Percentiles rank a stretch among this genome's conserved stretches.
phyloP scores from a whole-genome alignment of 441 rosid genomes.

The Lepidium campestre region DNA sequence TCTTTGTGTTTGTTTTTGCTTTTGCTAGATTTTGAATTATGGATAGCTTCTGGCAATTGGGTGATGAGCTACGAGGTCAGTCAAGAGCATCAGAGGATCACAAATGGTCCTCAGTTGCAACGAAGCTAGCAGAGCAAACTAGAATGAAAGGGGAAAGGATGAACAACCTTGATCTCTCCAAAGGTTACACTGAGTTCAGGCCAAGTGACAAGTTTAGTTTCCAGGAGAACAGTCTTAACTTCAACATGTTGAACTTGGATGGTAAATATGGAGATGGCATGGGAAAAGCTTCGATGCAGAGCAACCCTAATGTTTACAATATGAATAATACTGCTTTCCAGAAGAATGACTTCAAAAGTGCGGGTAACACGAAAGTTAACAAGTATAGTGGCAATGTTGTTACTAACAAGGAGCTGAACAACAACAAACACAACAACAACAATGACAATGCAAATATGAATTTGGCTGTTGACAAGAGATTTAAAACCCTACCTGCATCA shows the following conservation, averaged over 20 bases:
- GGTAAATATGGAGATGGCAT: conserved; percentile 47
- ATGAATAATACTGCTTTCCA: conserved; percentile 67
- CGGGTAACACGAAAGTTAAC: conserved; percentile 42
- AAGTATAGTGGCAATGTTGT: conserved; percentile 64
- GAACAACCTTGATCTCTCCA: conserved; percentile 90
- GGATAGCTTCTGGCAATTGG: conserved; percentile 86
- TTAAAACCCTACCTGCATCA: conserved; percentile 88
- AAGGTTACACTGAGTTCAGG: conserved; percentile 55
- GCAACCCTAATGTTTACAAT: conserved; percentile 35
- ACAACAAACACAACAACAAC: conserved; percentile 42
- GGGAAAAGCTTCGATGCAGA: conserved; percentile 51
- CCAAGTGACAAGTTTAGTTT: conserved; percentile 57
- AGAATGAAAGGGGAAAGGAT: conserved; percentile 71
- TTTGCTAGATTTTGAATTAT: conserved; percentile 1
- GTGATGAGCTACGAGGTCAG: conserved; percentile 91
- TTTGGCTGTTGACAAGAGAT: conserved; percentile 73
- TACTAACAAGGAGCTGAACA: conserved; percentile 44
- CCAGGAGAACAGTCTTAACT: conserved; percentile 82
- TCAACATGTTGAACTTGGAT: conserved; percentile 78
- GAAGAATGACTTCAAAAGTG: conserved; percentile 48
- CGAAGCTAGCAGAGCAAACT: conserved; percentile 90
- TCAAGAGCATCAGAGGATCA: conserved; percentile 83
- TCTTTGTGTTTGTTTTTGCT: background rate
- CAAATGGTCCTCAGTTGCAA: conserved; percentile 79
- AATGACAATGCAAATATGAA: conserved; percentile 41